Base-by-base conservation (phyloP, 2,329 filamentous ascomycete genomes). In the Leptographium lundbergii region DNA sequence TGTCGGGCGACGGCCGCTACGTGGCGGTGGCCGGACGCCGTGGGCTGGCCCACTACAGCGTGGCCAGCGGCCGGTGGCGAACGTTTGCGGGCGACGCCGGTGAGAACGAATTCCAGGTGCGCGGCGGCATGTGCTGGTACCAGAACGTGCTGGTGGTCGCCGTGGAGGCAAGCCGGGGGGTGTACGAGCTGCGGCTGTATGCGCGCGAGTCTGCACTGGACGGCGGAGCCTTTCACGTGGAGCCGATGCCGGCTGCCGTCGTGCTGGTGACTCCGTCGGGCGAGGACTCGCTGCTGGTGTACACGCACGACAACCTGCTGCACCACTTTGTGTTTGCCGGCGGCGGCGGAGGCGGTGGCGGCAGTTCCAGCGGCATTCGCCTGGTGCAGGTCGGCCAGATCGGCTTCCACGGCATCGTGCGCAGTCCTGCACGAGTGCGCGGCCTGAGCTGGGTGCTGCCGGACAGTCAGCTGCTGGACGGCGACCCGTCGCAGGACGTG, bases 51-150 rank as follows among this genome's bases (percentile, higher is more conserved):
- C 94, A 99, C 70, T 99, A 99, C 72, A 97, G 94, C 67, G 84
- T 96, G 62, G 88, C 88, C 65, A 97, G 92, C 68, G 89, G 92
- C 32, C 82, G 94, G 60, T 99, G 94, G 94, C 96, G 95, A 70
- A 95, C 88, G 0, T 99, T 99, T 69, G 81, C 87, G 55, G 90
- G 91, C 66, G 81, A 85, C 29, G 82, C 81, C 34, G 81, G 86
- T 67, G 94, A 97, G 71, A 91, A 91, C 66, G 89, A 91, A 63
- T 99, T 99, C 69, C 84, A 90, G 27, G 89, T 99, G 17, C 81
- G 91, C 63, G 94, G 94, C 55, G 94, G 94, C 7, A 96, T 99
- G 91, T 97, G 92, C 70, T 99, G 94, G 94, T 91, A 95, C 69
- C 91, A 95, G 65, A 92, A 99, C 72, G 88, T 97, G 36, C 78